Percentiles rank a stretch among this genome's conserved stretches.
Evolutionary conservation across 1,284 basidiomycete genomes (phyloP).

Genomic region (Somion occarium): DNA sequence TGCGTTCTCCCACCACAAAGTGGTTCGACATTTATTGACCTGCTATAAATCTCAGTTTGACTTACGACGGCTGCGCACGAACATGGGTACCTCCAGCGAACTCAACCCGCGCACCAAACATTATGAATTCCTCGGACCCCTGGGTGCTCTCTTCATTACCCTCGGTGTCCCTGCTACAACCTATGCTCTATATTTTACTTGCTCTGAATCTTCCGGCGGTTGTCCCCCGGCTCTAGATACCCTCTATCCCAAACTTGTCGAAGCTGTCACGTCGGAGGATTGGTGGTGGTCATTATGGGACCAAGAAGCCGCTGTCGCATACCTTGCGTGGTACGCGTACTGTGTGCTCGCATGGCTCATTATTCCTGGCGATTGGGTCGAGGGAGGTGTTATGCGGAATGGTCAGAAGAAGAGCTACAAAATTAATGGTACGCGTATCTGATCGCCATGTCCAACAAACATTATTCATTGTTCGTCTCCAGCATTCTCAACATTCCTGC

Average conservation of each 20-base stretch:
- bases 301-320: slow-evolving; percentile 68
- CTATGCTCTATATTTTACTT: slow-evolving; percentile 83
- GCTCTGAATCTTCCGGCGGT: slow-evolving; percentile 74
- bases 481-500: slow-evolving; percentile 87
- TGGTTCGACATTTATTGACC: too few species aligned
- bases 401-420: slow-evolving; percentile 85
- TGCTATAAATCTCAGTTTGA: too few species aligned
- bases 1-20: too few species aligned
- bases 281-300: slow-evolving; percentile 83
- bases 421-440: slow-evolving; percentile 77
- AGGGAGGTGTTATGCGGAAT: slow-evolving; percentile 76
- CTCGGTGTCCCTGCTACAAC: slow-evolving; percentile 69
- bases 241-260: slow-evolving; percentile 39
- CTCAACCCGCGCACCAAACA: slow-evolving; percentile 66
- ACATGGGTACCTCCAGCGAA: not conserved
- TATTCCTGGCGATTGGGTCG: slow-evolving; percentile 83
- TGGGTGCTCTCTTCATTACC: slow-evolving; percentile 73
- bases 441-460: not conserved
- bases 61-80: too few species aligned
- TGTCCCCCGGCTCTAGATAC: slow-evolving; percentile 59
- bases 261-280: slow-evolving; percentile 41
- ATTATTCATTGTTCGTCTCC: not conserved
- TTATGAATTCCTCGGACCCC: slow-evolving; percentile 86
- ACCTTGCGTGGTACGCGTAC: slow-evolving; percentile 89
- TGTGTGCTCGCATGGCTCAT: slow-evolving; percentile 80